These are phyloP conservation scores for Ilyonectria sp. DNA, from an alignment of 2,329 filamentous ascomycete species.

Conservation along the genomic window DNA sequence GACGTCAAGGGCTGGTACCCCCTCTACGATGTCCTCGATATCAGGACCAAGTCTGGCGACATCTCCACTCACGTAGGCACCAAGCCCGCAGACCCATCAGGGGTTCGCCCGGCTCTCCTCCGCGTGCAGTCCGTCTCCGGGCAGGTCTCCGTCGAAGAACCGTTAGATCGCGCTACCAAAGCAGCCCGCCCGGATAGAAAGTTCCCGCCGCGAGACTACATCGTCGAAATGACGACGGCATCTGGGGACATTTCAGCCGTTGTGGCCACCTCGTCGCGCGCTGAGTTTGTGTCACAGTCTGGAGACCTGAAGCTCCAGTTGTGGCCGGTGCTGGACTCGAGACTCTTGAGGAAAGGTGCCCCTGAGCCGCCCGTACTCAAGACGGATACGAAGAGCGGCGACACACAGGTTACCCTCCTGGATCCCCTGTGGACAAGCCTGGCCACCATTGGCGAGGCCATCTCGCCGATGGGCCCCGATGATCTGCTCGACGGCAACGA, in stretches of 20 bases:
- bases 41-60: conserved; percentile 62
- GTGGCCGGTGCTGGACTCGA: conserved; percentile 59
- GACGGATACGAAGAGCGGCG: conserved; percentile 63
- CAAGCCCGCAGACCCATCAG: conserved; percentile 53
- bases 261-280: conserved; percentile 57
- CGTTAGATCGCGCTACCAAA: conserved; percentile 49
- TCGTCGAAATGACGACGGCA: conserved; percentile 59
- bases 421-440: conserved; percentile 61
- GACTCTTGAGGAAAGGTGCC: conserved; percentile 30
- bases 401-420: conserved; percentile 55
- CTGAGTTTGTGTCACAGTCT: conserved; percentile 57
- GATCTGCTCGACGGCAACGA: conserved; percentile 35
- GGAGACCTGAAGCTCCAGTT: conserved; percentile 59
- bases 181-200: conserved; percentile 36
- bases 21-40: conserved; percentile 63
- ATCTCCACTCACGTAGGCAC: conserved; percentile 59
- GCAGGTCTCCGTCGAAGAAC: conserved; percentile 57
- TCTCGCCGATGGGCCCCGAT: conserved; percentile 33
- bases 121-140: conserved; percentile 62
- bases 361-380: conserved; percentile 50
- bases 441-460: conserved; percentile 21
- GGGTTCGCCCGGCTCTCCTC: conserved; percentile 58
- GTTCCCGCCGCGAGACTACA: conserved; percentile 64
- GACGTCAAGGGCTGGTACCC: conserved; percentile 65
- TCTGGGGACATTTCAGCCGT: conserved; percentile 61